These are phyloP conservation scores for Dothideomycetes sp. DNA, from an alignment of 2,329 filamentous ascomycete genomes.

Conservation along the genomic window DNA sequence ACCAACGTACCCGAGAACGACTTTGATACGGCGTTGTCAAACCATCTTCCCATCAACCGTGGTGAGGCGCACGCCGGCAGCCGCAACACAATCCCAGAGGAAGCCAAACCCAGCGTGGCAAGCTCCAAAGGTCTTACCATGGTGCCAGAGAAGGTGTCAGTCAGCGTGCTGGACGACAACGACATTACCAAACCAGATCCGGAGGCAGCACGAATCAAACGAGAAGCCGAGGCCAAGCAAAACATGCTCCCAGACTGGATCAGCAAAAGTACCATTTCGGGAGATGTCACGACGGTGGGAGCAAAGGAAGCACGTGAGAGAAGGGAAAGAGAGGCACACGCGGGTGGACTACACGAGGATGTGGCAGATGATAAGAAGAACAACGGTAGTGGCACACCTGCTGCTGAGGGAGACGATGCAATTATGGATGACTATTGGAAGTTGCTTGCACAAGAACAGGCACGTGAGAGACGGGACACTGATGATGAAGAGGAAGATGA, in stretches of 20 bases:
- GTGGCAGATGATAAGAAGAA: conserved; percentile 41
- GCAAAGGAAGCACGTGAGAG: conserved; percentile 29
- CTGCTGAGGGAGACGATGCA: conserved; percentile 37
- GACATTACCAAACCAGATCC: conserved; percentile 22
- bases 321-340: conserved; percentile 29
- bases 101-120: conserved; percentile 24
- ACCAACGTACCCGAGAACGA: conserved; percentile 62
- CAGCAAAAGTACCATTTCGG: conserved; percentile 27
- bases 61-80: conserved; percentile 54
- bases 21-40: conserved; percentile 59
- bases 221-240: conserved; percentile 24
- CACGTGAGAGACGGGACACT: conserved; percentile 26
- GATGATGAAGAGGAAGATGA: conserved; percentile 45
- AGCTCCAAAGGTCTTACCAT: conserved; percentile 26
- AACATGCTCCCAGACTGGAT: conserved; percentile 30
- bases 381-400: conserved; percentile 29
- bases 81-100: conserved; percentile 25
- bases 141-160: conserved; percentile 27
- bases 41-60: conserved; percentile 55
- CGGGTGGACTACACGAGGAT: conserved; percentile 25
- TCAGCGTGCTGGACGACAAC: conserved; percentile 28
- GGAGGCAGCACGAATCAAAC: conserved; percentile 14
- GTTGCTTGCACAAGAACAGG: conserved; percentile 54
- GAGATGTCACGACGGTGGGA: conserved; percentile 37
- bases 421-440: conserved; percentile 60